Percentiles rank a stretch among this genome's conserved stretches.
These are phyloP conservation scores for Starmerella bombicola DNA, from an alignment of 805 yeast genomes.

Conservation along the genomic window DNA sequence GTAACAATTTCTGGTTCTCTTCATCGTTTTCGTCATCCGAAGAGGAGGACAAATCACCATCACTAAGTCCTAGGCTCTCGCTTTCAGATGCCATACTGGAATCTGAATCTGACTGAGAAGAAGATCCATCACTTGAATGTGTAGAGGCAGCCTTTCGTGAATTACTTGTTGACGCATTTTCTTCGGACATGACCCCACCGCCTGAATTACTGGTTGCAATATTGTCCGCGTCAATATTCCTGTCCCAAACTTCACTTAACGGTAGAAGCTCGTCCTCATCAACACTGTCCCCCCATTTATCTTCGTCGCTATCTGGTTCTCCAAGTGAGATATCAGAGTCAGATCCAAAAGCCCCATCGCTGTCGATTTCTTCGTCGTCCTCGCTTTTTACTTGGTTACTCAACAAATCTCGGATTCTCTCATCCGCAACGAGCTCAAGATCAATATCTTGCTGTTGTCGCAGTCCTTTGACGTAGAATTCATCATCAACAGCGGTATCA, in stretches of 20 bases:
- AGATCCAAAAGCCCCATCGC: slow-evolving; percentile 82
- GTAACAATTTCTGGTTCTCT: slow-evolving; percentile 39
- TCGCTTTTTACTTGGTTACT: slow-evolving; percentile 27
- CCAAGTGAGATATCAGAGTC: slow-evolving; percentile 55
- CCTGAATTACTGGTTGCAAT: slow-evolving; percentile 25
- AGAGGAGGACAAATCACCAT: slow-evolving; percentile 8
- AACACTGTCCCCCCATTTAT: slow-evolving; percentile 56
- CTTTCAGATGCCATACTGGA: background rate
- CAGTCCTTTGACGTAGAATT: slow-evolving; percentile 22
- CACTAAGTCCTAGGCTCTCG: slow-evolving; percentile 11
- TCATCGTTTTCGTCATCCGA: slow-evolving; percentile 33
- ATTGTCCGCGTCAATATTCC: slow-evolving; percentile 40
- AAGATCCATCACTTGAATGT: background rate
- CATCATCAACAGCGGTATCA: slow-evolving; percentile 37
- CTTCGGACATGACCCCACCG: background rate
- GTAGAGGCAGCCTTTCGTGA: background rate
- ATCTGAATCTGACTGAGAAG: background rate
- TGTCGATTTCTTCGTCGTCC: slow-evolving; percentile 44
- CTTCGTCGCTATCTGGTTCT: slow-evolving; percentile 37
- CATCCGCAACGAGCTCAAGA: slow-evolving; percentile 29
- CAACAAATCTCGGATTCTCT: slow-evolving; percentile 21
- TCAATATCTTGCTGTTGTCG: slow-evolving; percentile 27
- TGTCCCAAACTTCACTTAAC: slow-evolving; percentile 80
- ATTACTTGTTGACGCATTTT: background rate
- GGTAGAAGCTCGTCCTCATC: slow-evolving; percentile 68